Percentiles rank a stretch among this genome's conserved stretches.
These are phyloP conservation scores for Microbotryomycetes sp. DNA, from an alignment of 1,284 basidiomycete genomes.

Conservation along the genomic window DNA sequence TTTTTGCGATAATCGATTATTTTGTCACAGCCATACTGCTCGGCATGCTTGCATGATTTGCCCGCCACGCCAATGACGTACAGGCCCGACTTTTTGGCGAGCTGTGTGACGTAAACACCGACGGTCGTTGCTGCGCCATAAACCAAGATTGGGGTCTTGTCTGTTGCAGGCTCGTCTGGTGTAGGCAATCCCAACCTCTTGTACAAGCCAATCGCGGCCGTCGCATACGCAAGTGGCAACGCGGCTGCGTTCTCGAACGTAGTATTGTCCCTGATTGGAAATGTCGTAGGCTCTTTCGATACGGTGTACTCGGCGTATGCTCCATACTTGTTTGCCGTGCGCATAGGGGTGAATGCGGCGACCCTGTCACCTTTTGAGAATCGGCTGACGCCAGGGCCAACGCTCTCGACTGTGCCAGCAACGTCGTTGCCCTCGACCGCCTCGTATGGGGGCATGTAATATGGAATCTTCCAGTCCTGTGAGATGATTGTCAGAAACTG, in stretches of 20 bases:
- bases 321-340: conserved; percentile 22
- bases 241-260: conserved; percentile 40
- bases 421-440: conserved; percentile 39
- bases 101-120: conserved; percentile 40
- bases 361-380: conserved; percentile 36
- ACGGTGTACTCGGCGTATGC: conserved; percentile 34
- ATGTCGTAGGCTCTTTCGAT: conserved; percentile 16
- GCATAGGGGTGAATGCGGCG: conserved; percentile 37
- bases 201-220: conserved; percentile 41
- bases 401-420: conserved; percentile 34
- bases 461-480: conserved; percentile 39
- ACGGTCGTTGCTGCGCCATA: conserved; percentile 41
- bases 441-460: conserved; percentile 2
- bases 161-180: conserved; percentile 13
- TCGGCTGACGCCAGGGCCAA: conserved; percentile 34
- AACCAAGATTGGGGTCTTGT: conserved; percentile 32
- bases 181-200: conserved; percentile 32
- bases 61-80: conserved; percentile 40
- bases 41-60: conserved; percentile 22
- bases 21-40: conserved; percentile 35
- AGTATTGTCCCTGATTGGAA: conserved; percentile 29
- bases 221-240: conserved; percentile 39
- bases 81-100: conserved; percentile 38
- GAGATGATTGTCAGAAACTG: too few relatives aligned
- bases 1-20: conserved; percentile 38